A percentile compares a stretch with the other conserved stretches of the same genome.
Evolutionary conservation across 345 rosid species (phyloP).

Genomic region (Luvunga scandens): DNA sequence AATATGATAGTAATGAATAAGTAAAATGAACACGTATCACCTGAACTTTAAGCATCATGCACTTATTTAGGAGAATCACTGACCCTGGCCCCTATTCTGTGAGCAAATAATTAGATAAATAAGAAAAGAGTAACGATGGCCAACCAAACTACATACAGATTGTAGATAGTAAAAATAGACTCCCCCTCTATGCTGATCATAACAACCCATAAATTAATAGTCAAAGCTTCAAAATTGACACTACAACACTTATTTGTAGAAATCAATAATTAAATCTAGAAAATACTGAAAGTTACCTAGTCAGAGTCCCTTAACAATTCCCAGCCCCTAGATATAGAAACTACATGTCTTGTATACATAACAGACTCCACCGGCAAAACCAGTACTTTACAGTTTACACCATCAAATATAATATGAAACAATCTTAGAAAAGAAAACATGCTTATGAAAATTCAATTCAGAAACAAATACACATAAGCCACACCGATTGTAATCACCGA

Average conservation of each 20-base stretch:
- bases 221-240: neutral
- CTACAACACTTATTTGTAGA: neutral
- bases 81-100: constrained; percentile 53
- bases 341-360: neutral
- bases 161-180: neutral
- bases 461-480: neutral
- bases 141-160: neutral
- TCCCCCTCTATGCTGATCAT: neutral
- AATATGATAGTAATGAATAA: constrained; percentile 7
- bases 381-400: neutral
- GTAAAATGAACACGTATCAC: constrained; percentile 33
- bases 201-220: neutral
- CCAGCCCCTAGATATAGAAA: neutral
- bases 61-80: constrained; percentile 51
- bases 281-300: neutral
- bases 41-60: constrained; percentile 58
- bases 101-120: constrained; percentile 27
- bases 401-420: neutral
- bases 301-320: neutral
- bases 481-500: constrained; percentile 36
- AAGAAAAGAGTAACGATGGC: neutral
- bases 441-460: neutral
- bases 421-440: neutral
- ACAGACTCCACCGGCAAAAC: neutral
- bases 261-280: no score